Percentiles rank a stretch among this genome's conserved stretches.
These are phyloP conservation scores for Candida easanensis DNA, from an alignment of 805 yeast species.

Conservation along the genomic window DNA sequence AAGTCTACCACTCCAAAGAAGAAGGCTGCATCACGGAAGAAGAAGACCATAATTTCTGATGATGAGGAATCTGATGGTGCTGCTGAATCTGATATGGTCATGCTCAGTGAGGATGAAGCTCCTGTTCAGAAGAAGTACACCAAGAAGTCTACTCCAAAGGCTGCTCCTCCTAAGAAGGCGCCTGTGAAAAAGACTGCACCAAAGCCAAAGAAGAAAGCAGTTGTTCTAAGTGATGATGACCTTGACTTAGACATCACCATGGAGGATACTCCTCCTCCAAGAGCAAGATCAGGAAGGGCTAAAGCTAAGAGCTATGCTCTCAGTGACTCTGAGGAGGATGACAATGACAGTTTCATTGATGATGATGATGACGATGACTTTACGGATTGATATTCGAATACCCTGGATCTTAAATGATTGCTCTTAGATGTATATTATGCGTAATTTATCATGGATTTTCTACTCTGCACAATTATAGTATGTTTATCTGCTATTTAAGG, in stretches of 20 bases:
- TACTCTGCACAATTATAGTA: background rate
- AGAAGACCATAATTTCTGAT: slow-evolving; percentile 13
- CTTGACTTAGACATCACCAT: slow-evolving; percentile 9
- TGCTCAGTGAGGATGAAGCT: slow-evolving; percentile 1
- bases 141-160: slow-evolving; percentile 3
- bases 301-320: slow-evolving; percentile 12
- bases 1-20: slow-evolving; percentile 12
- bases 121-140: slow-evolving; percentile 12
- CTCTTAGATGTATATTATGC: background rate
- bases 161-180: slow-evolving; percentile 4
- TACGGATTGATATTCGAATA: background rate
- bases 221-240: slow-evolving; percentile 15
- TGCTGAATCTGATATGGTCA: slow-evolving; percentile 8
- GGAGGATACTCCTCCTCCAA: slow-evolving; percentile 12
- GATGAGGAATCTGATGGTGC: slow-evolving; percentile 16
- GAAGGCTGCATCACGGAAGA: slow-evolving; percentile 6
- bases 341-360: slow-evolving; percentile 12
- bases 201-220: background rate
- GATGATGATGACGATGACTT: slow-evolving; percentile 12
- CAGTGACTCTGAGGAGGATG: slow-evolving; percentile 13
- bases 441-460: background rate
- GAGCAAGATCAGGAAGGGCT: slow-evolving; percentile 22
- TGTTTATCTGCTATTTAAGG: background rate
- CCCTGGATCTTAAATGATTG: no score
- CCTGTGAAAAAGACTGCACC: slow-evolving; percentile 5